Conservation (phyloP, 2,329 filamentous ascomycete species). For the Pseudopithomyces chartarum region DNA sequence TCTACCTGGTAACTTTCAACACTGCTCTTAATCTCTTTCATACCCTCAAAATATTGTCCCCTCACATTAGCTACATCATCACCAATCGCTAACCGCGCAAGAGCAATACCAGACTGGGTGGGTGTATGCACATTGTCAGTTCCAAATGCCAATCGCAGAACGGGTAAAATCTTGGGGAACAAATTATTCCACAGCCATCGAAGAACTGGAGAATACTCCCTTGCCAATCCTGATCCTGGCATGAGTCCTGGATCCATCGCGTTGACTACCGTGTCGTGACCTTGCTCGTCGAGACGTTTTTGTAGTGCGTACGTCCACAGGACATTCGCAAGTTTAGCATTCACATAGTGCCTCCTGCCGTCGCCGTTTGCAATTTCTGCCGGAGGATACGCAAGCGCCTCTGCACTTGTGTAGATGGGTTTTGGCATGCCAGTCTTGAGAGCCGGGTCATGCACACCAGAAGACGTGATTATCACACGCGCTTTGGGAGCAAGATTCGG, state of each 20-base stretch:
- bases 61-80: not conserved
- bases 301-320: slow-evolving; percentile 45
- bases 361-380: slow-evolving; percentile 22
- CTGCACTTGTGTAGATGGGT: slow-evolving; percentile 50
- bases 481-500: slow-evolving; percentile 47
- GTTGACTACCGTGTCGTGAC: not conserved
- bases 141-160: not conserved
- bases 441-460: slow-evolving; percentile 53
- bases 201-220: not conserved
- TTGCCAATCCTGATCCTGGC: not conserved
- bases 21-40: not conserved
- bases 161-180: not conserved
- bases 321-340: slow-evolving; percentile 55
- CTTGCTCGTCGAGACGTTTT: not conserved
- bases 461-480: slow-evolving; percentile 53
- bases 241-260: not conserved
- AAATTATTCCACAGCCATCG: not conserved
- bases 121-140: not conserved
- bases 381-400: slow-evolving; percentile 53
- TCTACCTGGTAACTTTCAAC: not conserved
- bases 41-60: not conserved
- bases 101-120: not conserved
- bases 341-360: slow-evolving; percentile 49
- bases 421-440: slow-evolving; percentile 47
- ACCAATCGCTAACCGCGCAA: not conserved